Conservation (phyloP, 2,329 filamentous ascomycete genomes). For the Pseudocercospora crystallina region DNA sequence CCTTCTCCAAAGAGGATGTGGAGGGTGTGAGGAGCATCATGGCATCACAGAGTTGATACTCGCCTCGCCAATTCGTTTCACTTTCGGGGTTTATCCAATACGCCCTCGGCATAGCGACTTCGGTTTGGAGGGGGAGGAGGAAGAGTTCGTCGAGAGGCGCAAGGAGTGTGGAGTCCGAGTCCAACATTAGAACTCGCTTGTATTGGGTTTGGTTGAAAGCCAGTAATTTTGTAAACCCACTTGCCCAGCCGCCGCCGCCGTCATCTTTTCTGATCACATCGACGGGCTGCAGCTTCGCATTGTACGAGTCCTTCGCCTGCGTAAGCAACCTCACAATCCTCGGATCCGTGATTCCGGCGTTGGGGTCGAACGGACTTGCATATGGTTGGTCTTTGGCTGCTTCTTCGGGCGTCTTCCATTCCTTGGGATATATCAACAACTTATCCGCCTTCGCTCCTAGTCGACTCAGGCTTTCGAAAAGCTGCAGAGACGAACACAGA, state of each 20-base stretch:
- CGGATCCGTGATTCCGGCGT: too few species aligned
- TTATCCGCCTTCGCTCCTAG: slow-evolving; percentile 44
- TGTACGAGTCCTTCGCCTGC: slow-evolving; percentile 49
- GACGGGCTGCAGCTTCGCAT: slow-evolving; percentile 49
- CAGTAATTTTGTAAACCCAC: slow-evolving; percentile 66
- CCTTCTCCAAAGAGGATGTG: slow-evolving; percentile 16
- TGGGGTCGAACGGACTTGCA: too few species aligned
- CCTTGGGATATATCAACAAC: slow-evolving; percentile 45
- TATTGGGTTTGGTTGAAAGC: slow-evolving; percentile 67
- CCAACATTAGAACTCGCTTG: slow-evolving; percentile 54
- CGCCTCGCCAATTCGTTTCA: slow-evolving; percentile 33
- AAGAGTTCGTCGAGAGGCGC: slow-evolving; percentile 65
- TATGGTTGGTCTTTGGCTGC: slow-evolving; percentile 19
- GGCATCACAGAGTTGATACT: slow-evolving; percentile 47
- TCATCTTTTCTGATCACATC: slow-evolving; percentile 29
- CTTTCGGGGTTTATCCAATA: slow-evolving; percentile 55
- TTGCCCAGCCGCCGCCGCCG: slow-evolving; percentile 56
- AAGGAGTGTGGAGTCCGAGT: slow-evolving; percentile 63
- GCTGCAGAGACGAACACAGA: slow-evolving; percentile 45
- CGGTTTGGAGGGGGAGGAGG: slow-evolving; percentile 55
- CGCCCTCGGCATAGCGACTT: slow-evolving; percentile 66
- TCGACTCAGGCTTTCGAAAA: slow-evolving; percentile 43
- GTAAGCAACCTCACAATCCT: slow-evolving; percentile 41
- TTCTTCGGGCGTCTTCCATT: slow-evolving; percentile 26
- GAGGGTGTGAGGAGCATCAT: slow-evolving; percentile 64